Evolutionary conservation across 2,329 filamentous ascomycete genomes (phyloP).

Genomic region (Fusarium pseudocircinatum): DNA sequence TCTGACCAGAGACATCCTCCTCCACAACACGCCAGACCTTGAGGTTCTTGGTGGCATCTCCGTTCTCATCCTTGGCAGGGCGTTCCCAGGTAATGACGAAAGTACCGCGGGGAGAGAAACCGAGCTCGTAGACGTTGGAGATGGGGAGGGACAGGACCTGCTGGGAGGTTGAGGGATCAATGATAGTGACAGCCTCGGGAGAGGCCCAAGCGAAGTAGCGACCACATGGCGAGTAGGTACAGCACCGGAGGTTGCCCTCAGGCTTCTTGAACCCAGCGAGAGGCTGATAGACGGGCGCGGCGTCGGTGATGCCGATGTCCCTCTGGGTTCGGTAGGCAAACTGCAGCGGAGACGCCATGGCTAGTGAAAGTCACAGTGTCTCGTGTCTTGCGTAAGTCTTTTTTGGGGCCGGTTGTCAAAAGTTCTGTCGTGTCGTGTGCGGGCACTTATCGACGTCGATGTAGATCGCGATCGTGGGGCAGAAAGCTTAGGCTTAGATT

Average conservation of each 20-base stretch:
- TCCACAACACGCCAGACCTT: constrained; percentile 94
- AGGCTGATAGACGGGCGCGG: constrained; percentile 85
- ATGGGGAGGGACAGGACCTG: constrained; percentile 79
- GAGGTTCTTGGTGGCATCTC: constrained; percentile 93
- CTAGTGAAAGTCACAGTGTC: constrained; percentile 86
- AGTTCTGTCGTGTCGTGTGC: constrained; percentile 39
- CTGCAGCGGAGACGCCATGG: constrained; percentile 93
- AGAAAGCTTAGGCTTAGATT: constrained; percentile 25
- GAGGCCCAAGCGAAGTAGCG: constrained; percentile 97
- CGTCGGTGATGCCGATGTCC: constrained; percentile 93
- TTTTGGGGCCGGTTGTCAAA: constrained; percentile 41
- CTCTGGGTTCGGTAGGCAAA: constrained; percentile 98
- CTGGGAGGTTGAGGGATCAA: constrained; percentile 81
- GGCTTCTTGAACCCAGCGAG: constrained; percentile 86
- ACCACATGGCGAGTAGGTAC: constrained; percentile 93
- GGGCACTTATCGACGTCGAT: constrained; percentile 13
- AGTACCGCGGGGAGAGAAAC: constrained; percentile 91
- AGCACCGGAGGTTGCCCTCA: constrained; percentile 94
- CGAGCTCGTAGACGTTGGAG: constrained; percentile 90
- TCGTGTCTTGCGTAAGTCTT: constrained; percentile 44
- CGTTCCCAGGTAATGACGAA: constrained; percentile 98
- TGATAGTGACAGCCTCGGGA: constrained; percentile 83
- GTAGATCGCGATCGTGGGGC: constrained; percentile 34
- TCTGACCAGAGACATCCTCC: constrained; percentile 66
- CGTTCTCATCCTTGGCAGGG: constrained; percentile 89